Conservation (phyloP, 2,329 filamentous ascomycete genomes). For the Tolypocladium paradoxum region DNA sequence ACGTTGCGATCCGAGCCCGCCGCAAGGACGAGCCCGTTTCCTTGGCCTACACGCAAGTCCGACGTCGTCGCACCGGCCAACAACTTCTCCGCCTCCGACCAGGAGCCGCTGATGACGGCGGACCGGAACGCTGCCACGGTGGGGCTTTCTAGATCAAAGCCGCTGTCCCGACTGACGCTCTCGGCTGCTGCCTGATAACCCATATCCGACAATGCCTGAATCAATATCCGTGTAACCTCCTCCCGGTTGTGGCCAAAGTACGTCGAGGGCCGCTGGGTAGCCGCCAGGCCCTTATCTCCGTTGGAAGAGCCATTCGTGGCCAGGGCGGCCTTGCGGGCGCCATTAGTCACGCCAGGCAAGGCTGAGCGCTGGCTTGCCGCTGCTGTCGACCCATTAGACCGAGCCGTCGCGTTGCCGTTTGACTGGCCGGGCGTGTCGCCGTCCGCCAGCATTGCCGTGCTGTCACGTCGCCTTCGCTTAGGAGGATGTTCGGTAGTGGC, state of each 20-base stretch:
- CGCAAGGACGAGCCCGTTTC: constrained; percentile 60
- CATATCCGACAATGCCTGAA: constrained; percentile 82
- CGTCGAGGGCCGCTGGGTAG: constrained; percentile 12
- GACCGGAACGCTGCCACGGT: constrained; percentile 77
- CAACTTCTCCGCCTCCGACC: constrained; percentile 75
- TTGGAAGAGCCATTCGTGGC: constrained; percentile 44
- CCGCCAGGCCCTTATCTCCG: constrained; percentile 12
- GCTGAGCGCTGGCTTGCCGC: constrained; percentile 10
- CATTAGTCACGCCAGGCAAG: constrained; percentile 29
- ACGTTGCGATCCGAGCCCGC: constrained; percentile 63
- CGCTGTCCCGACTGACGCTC: constrained; percentile 69
- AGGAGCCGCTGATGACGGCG: constrained; percentile 70
- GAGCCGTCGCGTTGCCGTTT: constrained; percentile 40
- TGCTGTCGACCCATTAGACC: constrained; percentile 32
- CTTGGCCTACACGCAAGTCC: constrained; percentile 20
- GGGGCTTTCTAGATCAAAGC: constrained; percentile 74
- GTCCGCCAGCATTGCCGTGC: constrained; percentile 51
- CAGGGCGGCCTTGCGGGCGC: constrained; percentile 32
- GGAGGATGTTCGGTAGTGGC: constrained; percentile 12
- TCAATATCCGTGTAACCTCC: constrained; percentile 84
- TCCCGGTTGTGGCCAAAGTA: constrained; percentile 86
- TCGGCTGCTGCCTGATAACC: constrained; percentile 73
- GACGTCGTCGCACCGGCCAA: constrained; percentile 46
- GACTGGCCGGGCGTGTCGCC: constrained; percentile 36
- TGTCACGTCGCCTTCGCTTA: constrained; percentile 46